These are phyloP conservation scores for Fusarium sp. DNA, from an alignment of 2,329 filamentous ascomycete genomes.

Conservation along the genomic window DNA sequence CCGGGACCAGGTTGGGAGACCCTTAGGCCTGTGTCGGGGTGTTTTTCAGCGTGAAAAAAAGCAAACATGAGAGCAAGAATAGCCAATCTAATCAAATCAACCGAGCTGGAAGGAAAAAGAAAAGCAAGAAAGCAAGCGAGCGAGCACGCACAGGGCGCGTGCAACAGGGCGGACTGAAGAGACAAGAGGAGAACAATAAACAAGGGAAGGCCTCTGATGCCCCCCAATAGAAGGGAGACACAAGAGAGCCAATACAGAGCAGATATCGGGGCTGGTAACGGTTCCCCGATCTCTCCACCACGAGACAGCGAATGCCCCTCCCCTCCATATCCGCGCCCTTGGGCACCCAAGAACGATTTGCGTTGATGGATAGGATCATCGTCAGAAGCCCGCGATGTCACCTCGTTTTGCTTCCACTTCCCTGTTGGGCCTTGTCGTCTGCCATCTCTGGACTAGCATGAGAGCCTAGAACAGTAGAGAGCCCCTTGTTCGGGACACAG, in stretches of 20 bases:
- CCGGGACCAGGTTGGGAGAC: constrained; percentile 4
- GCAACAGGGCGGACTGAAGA: background rate
- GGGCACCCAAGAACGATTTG: constrained; percentile 28
- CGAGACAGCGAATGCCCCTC: constrained; percentile 14
- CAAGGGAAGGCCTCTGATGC: background rate
- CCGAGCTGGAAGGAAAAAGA: background rate
- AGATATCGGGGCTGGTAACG: constrained; percentile 22
- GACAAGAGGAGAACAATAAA: background rate
- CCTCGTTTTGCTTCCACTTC: constrained; percentile 27
- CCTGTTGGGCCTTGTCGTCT: constrained; percentile 31
- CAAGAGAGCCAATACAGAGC: background rate
- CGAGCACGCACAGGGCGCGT: background rate
- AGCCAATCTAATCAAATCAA: constrained; percentile 12
- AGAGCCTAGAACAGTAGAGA: constrained; percentile 14
- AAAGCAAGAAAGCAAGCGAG: background rate
- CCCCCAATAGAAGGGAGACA: constrained; percentile 1
- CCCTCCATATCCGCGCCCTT: constrained; percentile 17
- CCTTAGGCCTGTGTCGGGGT: background rate
- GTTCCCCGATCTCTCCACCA: constrained; percentile 36
- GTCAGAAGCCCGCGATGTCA: constrained; percentile 23
- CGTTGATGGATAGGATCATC: constrained; percentile 32
- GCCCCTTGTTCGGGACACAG: constrained; percentile 29
- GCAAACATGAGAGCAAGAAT: background rate
- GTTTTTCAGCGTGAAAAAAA: constrained; percentile 1
- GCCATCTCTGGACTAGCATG: constrained; percentile 29